Percentiles rank a stretch among this genome's conserved stretches.
These are phyloP conservation scores for Aspergillus ochraceus DNA, from an alignment of 2,329 filamentous ascomycete species.

Conservation along the genomic window DNA sequence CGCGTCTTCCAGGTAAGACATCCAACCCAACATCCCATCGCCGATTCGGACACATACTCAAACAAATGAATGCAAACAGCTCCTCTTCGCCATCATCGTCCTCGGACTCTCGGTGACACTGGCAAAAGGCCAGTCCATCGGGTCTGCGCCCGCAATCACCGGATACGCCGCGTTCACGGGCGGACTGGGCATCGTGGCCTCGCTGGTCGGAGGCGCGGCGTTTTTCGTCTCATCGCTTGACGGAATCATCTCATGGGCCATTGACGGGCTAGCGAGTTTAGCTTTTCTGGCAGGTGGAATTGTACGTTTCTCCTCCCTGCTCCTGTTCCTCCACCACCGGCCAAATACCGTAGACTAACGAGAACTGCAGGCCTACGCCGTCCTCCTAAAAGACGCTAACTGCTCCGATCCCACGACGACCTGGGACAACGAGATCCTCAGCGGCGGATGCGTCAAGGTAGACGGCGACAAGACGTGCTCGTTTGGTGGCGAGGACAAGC, in stretches of 20 bases:
- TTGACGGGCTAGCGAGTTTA: conserved; percentile 21
- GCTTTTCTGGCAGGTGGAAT: conserved; percentile 24
- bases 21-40: not conserved
- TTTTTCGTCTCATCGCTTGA: conserved; percentile 13
- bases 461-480: not conserved
- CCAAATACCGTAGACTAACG: not conserved
- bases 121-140: conserved; percentile 18
- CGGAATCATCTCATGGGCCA: conserved; percentile 17
- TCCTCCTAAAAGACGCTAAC: conserved; percentile 16
- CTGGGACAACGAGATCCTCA: conserved; percentile 18
- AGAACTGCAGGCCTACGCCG: conserved; percentile 19
- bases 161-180: conserved; percentile 24
- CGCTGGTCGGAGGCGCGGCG: conserved; percentile 17
- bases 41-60: too few species aligned
- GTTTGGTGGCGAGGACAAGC: not conserved
- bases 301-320: conserved; percentile 13
- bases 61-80: not conserved
- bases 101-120: conserved; percentile 24
- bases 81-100: conserved; percentile 21
- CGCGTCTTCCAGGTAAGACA: not conserved
- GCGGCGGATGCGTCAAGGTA: conserved; percentile 17
- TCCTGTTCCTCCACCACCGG: not conserved
- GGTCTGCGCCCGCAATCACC: conserved; percentile 18
- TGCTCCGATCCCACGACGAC: conserved; percentile 12
- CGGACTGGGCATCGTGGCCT: conserved; percentile 19